Percentiles rank a stretch among this genome's conserved stretches.
phyloP scores from a whole-genome alignment of 2,329 filamentous ascomycete genomes.

The Aspergillus fumigatus region DNA sequence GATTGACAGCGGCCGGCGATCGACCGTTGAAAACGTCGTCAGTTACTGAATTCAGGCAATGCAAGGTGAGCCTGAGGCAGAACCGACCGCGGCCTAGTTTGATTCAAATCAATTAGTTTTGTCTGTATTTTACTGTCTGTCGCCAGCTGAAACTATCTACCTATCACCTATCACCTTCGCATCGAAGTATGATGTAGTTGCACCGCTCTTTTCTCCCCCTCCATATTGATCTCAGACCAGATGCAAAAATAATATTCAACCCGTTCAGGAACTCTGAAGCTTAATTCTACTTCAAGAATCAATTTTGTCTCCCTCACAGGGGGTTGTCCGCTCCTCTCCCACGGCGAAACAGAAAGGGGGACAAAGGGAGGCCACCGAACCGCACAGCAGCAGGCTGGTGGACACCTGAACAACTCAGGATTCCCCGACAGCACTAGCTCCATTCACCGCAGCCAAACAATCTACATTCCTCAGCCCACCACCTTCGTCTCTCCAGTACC shows the following conservation, averaged over 20 bases:
- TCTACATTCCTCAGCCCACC: constrained; percentile 10
- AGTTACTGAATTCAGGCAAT: too few species aligned
- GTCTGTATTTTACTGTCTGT: too few species aligned
- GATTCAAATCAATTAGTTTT: too few species aligned
- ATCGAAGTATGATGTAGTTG: neutral
- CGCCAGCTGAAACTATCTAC: too few species aligned
- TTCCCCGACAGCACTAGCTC: neutral
- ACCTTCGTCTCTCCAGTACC: neutral
- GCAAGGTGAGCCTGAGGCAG: too few species aligned
- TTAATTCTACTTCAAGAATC: neutral
- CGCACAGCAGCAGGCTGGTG: neutral
- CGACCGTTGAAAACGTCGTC: neutral
- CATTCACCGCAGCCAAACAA: constrained; percentile 1
- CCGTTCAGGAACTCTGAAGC: neutral
- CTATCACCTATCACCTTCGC: too few species aligned
- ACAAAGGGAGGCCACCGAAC: neutral
- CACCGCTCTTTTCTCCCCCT: neutral
- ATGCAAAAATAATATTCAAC: neutral
- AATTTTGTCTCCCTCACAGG: neutral
- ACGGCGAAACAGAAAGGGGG: neutral
- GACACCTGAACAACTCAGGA: neutral
- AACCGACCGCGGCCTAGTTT: too few species aligned
- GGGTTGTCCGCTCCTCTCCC: neutral
- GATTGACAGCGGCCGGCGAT: neutral
- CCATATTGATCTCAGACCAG: neutral